These are phyloP conservation scores for Peniophora sp. DNA, from an alignment of 1,284 basidiomycete genomes.

Conservation along the genomic window DNA sequence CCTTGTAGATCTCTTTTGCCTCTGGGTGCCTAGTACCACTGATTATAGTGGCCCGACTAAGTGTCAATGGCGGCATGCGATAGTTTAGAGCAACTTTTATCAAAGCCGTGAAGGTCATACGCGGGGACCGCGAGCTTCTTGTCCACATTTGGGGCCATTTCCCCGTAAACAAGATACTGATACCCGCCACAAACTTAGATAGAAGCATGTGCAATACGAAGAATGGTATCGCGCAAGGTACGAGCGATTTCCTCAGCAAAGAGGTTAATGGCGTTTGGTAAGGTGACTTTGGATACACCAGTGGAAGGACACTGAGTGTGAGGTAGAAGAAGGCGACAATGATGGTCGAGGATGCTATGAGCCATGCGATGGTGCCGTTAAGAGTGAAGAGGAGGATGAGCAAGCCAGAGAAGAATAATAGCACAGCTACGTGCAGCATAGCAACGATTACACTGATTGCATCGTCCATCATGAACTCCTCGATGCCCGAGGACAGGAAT, in stretches of 20 bases:
- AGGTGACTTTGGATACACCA: slow-evolving; percentile 25
- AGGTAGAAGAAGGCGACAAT: slow-evolving; percentile 21
- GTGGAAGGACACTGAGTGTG: slow-evolving; percentile 24
- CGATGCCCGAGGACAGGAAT: slow-evolving; percentile 26
- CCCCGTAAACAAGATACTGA: too few relatives aligned
- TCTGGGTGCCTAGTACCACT: too few relatives aligned
- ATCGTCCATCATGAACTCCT: slow-evolving; percentile 25
- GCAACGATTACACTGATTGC: slow-evolving; percentile 30
- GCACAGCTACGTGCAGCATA: slow-evolving; percentile 30
- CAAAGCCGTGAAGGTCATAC: too few relatives aligned
- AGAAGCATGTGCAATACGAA: too few relatives aligned
- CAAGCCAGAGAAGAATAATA: slow-evolving; percentile 32
- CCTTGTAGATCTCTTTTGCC: too few relatives aligned
- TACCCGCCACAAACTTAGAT: too few relatives aligned
- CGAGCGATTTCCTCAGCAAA: neutral
- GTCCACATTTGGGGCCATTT: too few relatives aligned
- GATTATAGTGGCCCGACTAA: too few relatives aligned
- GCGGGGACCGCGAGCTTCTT: too few relatives aligned
- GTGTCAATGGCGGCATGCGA: too few relatives aligned
- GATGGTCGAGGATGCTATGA: slow-evolving; percentile 23
- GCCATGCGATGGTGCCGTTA: slow-evolving; percentile 21
- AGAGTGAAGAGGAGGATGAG: slow-evolving; percentile 27
- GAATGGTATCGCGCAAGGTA: neutral
- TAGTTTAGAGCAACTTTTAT: too few relatives aligned
- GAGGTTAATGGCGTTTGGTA: slow-evolving; percentile 29